Evolutionary conservation across 1,139 yeast species (phyloP).

Genomic region (Geotrichum klebahnii): DNA sequence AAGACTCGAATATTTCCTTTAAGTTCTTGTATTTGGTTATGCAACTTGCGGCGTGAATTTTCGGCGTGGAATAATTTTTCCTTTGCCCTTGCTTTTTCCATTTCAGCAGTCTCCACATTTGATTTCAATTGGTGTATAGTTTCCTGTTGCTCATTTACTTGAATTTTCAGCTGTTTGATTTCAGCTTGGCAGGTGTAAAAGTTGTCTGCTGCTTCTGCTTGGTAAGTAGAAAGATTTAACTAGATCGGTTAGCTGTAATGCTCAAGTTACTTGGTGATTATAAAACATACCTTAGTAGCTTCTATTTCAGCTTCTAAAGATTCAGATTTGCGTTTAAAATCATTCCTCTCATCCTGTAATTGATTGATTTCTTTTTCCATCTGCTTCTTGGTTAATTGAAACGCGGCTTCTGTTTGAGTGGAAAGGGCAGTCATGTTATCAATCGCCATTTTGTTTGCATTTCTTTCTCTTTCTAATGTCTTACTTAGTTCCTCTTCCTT

Average conservation of each 20-base stretch:
- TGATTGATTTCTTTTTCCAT: constrained; percentile 24
- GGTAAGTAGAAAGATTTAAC: constrained; percentile 1
- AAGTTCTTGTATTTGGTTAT: constrained; percentile 73
- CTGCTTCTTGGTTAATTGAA: constrained; percentile 24
- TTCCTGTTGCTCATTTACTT: constrained; percentile 2
- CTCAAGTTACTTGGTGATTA: background rate
- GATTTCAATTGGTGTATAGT: constrained; percentile 22
- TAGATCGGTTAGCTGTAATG: background rate
- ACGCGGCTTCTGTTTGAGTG: constrained; percentile 27
- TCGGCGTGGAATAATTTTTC: constrained; percentile 47
- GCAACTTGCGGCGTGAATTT: constrained; percentile 58
- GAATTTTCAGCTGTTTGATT: constrained; percentile 3
- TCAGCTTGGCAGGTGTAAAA: constrained; percentile 1
- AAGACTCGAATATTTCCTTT: constrained; percentile 91
- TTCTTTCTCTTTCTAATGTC: constrained; percentile 3
- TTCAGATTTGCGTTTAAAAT: constrained; percentile 24
- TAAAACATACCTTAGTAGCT: background rate
- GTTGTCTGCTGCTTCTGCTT: constrained; percentile 7
- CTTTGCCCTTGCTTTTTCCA: constrained; percentile 29
- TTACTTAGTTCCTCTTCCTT: constrained; percentile 16
- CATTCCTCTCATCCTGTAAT: constrained; percentile 18
- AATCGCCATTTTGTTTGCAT: constrained; percentile 11
- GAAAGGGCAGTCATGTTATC: constrained; percentile 26
- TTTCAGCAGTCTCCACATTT: constrained; percentile 26
- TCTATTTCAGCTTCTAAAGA: constrained; percentile 6